phyloP scores from a whole-genome alignment of 2,329 filamentous ascomycete genomes.

The Claviceps africana region DNA sequence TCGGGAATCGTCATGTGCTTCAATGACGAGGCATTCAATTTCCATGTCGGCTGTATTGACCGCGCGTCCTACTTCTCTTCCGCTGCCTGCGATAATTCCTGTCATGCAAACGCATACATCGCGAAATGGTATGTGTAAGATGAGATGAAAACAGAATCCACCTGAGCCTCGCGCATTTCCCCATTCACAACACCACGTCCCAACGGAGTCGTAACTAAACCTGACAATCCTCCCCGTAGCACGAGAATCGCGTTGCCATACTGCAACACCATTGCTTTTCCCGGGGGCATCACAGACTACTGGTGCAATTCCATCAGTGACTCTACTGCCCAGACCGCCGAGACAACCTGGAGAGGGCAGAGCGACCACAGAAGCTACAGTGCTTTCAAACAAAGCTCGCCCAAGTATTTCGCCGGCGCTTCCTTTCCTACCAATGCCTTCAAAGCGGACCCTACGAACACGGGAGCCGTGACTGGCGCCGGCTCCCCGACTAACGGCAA shows the following conservation, averaged over 20 bases:
- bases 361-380: conserved; percentile 5
- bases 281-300: conserved; percentile 27
- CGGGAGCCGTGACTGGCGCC: not conserved
- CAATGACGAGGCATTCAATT: conserved; percentile 17
- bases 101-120: conserved; percentile 25
- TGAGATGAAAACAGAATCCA: not conserved
- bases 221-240: conserved; percentile 13
- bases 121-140: conserved; percentile 29
- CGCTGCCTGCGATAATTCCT: conserved; percentile 26
- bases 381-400: not conserved
- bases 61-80: conserved; percentile 19
- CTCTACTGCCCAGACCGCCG: conserved; percentile 20
- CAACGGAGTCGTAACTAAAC: not conserved
- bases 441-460: not conserved
- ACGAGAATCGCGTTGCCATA: conserved; percentile 21
- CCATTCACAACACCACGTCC: not conserved
- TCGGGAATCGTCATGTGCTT: conserved; percentile 31
- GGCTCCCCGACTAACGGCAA: conserved; percentile 1
- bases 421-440: not conserved
- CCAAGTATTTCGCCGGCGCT: not conserved
- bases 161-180: not conserved
- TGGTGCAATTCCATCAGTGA: conserved; percentile 25
- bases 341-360: conserved; percentile 28
- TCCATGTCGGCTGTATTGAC: conserved; percentile 26
- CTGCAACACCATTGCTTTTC: conserved; percentile 32